These are phyloP conservation scores for Glarea lozoyensis DNA, from an alignment of 495 filamentous ascomycete genomes.

Conservation along the genomic window DNA sequence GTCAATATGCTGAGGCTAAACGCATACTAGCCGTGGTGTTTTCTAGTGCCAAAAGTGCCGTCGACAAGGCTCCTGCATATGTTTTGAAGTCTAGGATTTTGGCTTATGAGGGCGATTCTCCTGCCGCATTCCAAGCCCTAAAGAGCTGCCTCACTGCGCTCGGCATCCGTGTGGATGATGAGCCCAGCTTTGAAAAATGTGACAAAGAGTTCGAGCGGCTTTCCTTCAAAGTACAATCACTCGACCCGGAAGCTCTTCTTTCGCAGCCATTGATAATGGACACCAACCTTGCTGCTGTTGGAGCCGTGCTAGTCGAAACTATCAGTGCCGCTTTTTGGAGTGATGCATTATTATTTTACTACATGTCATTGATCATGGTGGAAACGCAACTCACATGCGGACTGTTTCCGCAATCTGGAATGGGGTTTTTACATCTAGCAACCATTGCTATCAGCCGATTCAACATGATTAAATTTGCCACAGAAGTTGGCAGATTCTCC, in stretches of 20 bases:
- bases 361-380: constrained; percentile 62
- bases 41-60: constrained; percentile 49
- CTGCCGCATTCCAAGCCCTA: constrained; percentile 56
- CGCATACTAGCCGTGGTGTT: constrained; percentile 57
- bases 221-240: constrained; percentile 46
- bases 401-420: constrained; percentile 62
- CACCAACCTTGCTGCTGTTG: constrained; percentile 53
- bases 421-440: constrained; percentile 67
- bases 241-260: constrained; percentile 17
- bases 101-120: constrained; percentile 60
- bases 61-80: constrained; percentile 72
- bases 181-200: constrained; percentile 64
- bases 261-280: constrained; percentile 24
- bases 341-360: constrained; percentile 66
- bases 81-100: constrained; percentile 70
- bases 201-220: constrained; percentile 60
- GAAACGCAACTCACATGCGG: constrained; percentile 56
- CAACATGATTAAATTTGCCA: constrained; percentile 59
- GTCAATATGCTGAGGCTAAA: constrained; percentile 53
- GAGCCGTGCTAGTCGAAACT: constrained; percentile 67
- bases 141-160: constrained; percentile 59
- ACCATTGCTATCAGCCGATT: constrained; percentile 67
- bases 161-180: constrained; percentile 52
- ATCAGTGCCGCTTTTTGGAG: constrained; percentile 79
- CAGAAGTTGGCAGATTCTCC: constrained; percentile 53